Percentiles rank a stretch among this genome's conserved stretches.
These are phyloP conservation scores for Stevia rebaudiana DNA, from an alignment of 140 eudicot genomes.

Conservation along the genomic window DNA sequence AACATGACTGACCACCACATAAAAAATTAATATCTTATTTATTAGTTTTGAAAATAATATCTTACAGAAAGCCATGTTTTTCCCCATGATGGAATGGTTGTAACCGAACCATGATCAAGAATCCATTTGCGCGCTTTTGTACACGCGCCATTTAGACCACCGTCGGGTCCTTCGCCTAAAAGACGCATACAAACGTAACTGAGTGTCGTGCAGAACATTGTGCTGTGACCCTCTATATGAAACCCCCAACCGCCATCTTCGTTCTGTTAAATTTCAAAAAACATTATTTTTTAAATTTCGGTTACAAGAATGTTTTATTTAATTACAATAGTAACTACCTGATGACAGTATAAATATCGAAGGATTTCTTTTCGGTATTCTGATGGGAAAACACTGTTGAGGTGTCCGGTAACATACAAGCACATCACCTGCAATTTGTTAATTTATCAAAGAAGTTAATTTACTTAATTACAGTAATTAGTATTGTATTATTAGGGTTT, in stretches of 20 bases:
- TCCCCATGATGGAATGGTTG: slow-evolving; percentile 87
- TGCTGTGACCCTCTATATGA: slow-evolving; percentile 81
- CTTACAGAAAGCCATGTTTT: slow-evolving; percentile 80
- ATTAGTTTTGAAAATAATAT: background rate
- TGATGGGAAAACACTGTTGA: slow-evolving; percentile 49
- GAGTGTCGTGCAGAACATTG: slow-evolving; percentile 70
- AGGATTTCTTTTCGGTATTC: slow-evolving; percentile 62
- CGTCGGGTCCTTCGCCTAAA: slow-evolving; percentile 70
- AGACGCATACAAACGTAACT: slow-evolving; percentile 70
- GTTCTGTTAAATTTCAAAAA: slow-evolving; percentile 37
- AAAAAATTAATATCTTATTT: background rate
- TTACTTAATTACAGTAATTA: background rate
- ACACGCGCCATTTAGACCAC: slow-evolving; percentile 56
- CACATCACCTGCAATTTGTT: slow-evolving; percentile 50
- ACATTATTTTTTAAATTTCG: background rate
- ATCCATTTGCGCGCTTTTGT: slow-evolving; percentile 78
- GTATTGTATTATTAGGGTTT: background rate
- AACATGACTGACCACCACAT: background rate
- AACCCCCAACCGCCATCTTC: slow-evolving; percentile 96
- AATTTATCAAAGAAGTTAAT: background rate
- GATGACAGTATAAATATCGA: slow-evolving; percentile 65
- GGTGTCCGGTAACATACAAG: slow-evolving; percentile 66
- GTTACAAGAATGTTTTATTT: background rate
- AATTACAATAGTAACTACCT: slow-evolving; percentile 36
- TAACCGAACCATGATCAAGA: slow-evolving; percentile 67